These are phyloP conservation scores for Neltuma alba DNA, from an alignment of 306 rosid genomes.

Conservation along the genomic window DNA sequence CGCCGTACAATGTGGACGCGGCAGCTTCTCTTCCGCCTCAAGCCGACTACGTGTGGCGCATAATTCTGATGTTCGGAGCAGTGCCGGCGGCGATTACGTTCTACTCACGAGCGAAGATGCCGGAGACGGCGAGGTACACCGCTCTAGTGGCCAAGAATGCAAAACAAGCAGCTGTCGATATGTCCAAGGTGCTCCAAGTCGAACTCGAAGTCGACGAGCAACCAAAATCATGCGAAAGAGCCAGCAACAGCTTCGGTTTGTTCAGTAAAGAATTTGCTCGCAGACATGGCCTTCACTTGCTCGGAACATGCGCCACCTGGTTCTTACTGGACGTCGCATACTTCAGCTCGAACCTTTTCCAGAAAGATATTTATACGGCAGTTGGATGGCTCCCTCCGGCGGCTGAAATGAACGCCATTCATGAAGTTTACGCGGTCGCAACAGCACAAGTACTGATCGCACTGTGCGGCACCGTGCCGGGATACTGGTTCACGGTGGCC, in stretches of 20 bases:
- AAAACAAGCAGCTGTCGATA: slow-evolving; percentile 42
- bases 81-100: slow-evolving; percentile 38
- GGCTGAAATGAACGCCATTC: slow-evolving; percentile 46
- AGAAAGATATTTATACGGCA: slow-evolving; percentile 51
- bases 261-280: slow-evolving; percentile 31
- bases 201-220: slow-evolving; percentile 7
- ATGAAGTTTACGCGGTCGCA: slow-evolving; percentile 48
- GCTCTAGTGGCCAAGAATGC: slow-evolving; percentile 48
- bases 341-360: slow-evolving; percentile 48
- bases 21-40: slow-evolving; percentile 23
- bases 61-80: slow-evolving; percentile 51
- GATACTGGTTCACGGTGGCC: slow-evolving; percentile 55
- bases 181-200: slow-evolving; percentile 42
- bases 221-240: not conserved
- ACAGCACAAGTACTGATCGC: slow-evolving; percentile 55
- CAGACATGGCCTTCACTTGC: slow-evolving; percentile 43
- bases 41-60: slow-evolving; percentile 54
- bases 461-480: slow-evolving; percentile 52
- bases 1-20: slow-evolving; percentile 12
- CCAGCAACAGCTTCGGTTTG: slow-evolving; percentile 32
- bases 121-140: slow-evolving; percentile 49
- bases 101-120: slow-evolving; percentile 44
- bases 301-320: slow-evolving; percentile 49
- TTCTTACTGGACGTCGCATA: slow-evolving; percentile 53
- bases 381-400: slow-evolving; percentile 54